phyloP scores from a whole-genome alignment of 306 rosid species.

The Glycine latifolia region DNA sequence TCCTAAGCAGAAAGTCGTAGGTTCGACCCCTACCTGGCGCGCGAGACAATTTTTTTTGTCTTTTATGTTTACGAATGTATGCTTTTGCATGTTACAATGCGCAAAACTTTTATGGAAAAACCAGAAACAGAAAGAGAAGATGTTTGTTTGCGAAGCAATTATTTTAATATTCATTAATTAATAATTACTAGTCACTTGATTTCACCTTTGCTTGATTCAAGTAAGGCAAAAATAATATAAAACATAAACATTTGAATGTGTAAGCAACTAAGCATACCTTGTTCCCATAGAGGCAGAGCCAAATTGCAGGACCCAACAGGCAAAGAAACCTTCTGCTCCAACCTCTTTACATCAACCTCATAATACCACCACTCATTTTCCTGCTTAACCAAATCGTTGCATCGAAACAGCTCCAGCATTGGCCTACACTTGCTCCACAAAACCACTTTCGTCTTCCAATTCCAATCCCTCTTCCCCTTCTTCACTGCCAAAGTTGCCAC shows the following conservation, averaged over 20 bases:
- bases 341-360: slow-evolving; percentile 56
- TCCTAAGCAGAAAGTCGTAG: slow-evolving; percentile 82
- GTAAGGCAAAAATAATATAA: neutral
- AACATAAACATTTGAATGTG: neutral
- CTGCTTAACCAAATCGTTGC: slow-evolving; percentile 68
- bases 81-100: neutral
- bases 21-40: slow-evolving; percentile 66
- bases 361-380: slow-evolving; percentile 91
- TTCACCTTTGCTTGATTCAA: neutral
- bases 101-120: too few relatives aligned
- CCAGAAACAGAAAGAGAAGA: neutral
- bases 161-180: neutral
- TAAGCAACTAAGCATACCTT: slow-evolving; percentile 59
- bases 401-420: slow-evolving; percentile 84
- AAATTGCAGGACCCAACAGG: slow-evolving; percentile 86
- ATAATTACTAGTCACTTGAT: neutral
- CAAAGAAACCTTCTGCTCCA: slow-evolving; percentile 76
- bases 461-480: slow-evolving; percentile 69
- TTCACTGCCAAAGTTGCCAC: slow-evolving; percentile 72
- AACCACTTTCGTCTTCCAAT: slow-evolving; percentile 59
- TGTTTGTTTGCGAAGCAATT: too few relatives aligned
- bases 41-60: too few relatives aligned
- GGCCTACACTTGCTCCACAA: slow-evolving; percentile 87
- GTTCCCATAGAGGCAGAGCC: slow-evolving; percentile 94
- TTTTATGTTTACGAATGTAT: too few relatives aligned